These are phyloP conservation scores for Salix koriyanagi DNA, from an alignment of 345 rosid genomes.

Conservation along the genomic window DNA sequence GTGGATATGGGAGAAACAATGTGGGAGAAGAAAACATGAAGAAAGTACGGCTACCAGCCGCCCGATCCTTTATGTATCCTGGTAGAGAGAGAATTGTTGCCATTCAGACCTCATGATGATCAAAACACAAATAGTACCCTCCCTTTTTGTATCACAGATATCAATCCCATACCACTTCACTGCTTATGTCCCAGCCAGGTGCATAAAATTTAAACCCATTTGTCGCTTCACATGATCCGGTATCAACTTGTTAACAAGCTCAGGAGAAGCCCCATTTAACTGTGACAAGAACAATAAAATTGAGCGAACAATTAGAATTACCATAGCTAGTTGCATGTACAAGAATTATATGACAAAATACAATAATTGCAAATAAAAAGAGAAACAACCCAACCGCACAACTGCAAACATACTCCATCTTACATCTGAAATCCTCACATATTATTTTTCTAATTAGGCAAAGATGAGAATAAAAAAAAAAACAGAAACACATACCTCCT, in stretches of 20 bases:
- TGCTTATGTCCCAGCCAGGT: conserved; percentile 57
- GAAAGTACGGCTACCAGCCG: conserved; percentile 27
- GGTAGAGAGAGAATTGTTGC: conserved; percentile 31
- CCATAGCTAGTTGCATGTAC: neutral
- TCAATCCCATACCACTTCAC: conserved; percentile 8
- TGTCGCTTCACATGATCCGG: conserved; percentile 81
- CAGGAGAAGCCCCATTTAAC: conserved; percentile 68
- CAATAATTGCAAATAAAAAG: neutral
- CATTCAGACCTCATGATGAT: conserved; percentile 29
- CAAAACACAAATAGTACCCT: conserved; percentile 24
- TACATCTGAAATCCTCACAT: neutral
- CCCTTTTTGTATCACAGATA: conserved; percentile 23
- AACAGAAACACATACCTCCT: conserved; percentile 42
- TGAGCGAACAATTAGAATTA: neutral
- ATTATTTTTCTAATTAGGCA: neutral
- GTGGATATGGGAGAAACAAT: conserved; percentile 6
- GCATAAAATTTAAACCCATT: conserved; percentile 67
- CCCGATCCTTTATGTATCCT: conserved; percentile 20
- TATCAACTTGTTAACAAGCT: conserved; percentile 74
- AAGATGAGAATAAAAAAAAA: neutral
- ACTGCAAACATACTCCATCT: neutral
- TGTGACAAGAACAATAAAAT: conserved; percentile 21
- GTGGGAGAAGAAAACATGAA: conserved; percentile 14
- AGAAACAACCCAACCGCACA: neutral
- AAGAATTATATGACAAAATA: neutral